phyloP scores from a whole-genome alignment of 305 asterid species.

The Andrographis paniculata region DNA sequence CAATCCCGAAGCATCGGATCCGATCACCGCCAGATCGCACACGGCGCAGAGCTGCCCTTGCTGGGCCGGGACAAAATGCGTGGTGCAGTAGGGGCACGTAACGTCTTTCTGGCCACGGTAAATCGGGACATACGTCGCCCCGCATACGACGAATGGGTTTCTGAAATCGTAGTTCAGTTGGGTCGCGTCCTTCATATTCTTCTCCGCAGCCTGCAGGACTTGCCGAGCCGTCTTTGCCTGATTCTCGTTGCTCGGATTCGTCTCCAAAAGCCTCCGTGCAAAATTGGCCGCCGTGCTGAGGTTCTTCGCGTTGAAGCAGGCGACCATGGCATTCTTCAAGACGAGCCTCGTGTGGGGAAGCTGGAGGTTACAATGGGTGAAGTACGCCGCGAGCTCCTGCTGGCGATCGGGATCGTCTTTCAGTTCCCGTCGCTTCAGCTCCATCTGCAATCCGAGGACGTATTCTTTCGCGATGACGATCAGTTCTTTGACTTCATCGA shows the following conservation, averaged over 20 bases:
- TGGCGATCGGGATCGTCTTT: slow-evolving; percentile 67
- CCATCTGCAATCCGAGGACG: slow-evolving; percentile 70
- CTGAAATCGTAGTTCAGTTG: slow-evolving; percentile 78
- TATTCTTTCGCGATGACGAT: slow-evolving; percentile 62
- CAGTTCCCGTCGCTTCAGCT: slow-evolving; percentile 68
- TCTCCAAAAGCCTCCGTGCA: slow-evolving; percentile 72
- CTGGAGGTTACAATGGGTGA: slow-evolving; percentile 83
- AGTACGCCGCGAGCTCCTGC: slow-evolving; percentile 89
- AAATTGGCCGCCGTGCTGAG: slow-evolving; percentile 71
- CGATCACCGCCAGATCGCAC: slow-evolving; percentile 69
- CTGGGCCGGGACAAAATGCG: slow-evolving; percentile 62
- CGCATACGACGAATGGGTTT: slow-evolving; percentile 85
- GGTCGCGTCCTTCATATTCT: slow-evolving; percentile 58
- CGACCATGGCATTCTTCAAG: slow-evolving; percentile 56
- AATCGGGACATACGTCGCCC: slow-evolving; percentile 77
- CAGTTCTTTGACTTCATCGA: slow-evolving; percentile 84
- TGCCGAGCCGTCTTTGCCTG: slow-evolving; percentile 59
- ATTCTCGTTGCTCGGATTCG: slow-evolving; percentile 58
- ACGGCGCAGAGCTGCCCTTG: slow-evolving; percentile 70
- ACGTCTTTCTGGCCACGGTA: slow-evolving; percentile 78
- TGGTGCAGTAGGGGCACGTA: slow-evolving; percentile 67
- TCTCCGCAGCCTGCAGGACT: slow-evolving; percentile 75
- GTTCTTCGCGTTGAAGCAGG: slow-evolving; percentile 59
- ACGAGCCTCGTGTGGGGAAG: slow-evolving; percentile 75
- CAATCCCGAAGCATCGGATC: slow-evolving; percentile 87